Conservation (phyloP, 2,329 filamentous ascomycete genomes). For the Taxawa tesnikishii region DNA sequence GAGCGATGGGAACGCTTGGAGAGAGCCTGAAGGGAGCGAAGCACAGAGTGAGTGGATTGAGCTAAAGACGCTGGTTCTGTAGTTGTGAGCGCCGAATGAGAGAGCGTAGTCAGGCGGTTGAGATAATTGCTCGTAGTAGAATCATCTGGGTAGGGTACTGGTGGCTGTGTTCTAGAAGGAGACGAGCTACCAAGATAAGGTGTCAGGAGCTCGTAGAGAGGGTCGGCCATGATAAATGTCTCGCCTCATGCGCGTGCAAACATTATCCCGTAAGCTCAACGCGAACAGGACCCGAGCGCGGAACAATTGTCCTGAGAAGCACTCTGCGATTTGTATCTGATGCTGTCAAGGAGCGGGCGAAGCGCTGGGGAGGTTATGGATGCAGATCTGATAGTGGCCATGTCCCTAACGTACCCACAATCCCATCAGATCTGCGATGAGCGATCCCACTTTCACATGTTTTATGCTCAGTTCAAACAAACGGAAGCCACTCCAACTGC, state of each 20-base stretch:
- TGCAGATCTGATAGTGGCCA: too few species aligned
- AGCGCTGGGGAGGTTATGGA: too few species aligned
- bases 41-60: slow-evolving; percentile 66
- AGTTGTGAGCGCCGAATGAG: slow-evolving; percentile 57
- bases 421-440: too few species aligned
- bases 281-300: too few species aligned
- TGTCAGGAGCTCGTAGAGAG: slow-evolving; percentile 61
- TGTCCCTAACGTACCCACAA: too few species aligned
- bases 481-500: too few species aligned
- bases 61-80: slow-evolving; percentile 70
- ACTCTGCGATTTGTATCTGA: too few species aligned
- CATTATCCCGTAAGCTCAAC: too few species aligned
- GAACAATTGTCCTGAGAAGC: too few species aligned
- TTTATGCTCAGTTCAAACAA: too few species aligned
- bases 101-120: slow-evolving; percentile 61
- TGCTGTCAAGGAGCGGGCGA: too few species aligned
- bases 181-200: slow-evolving; percentile 41
- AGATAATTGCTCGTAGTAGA: slow-evolving; percentile 58
- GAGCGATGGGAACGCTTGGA: slow-evolving; percentile 81
- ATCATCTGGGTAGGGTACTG: slow-evolving; percentile 30
- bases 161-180: slow-evolving; percentile 19
- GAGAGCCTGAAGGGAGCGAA: slow-evolving; percentile 73
- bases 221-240: slow-evolving; percentile 35
- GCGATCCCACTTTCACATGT: too few species aligned
- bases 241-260: neutral